Conservation (phyloP, 495 filamentous ascomycete genomes). For the Astrocystis sublimbata region DNA sequence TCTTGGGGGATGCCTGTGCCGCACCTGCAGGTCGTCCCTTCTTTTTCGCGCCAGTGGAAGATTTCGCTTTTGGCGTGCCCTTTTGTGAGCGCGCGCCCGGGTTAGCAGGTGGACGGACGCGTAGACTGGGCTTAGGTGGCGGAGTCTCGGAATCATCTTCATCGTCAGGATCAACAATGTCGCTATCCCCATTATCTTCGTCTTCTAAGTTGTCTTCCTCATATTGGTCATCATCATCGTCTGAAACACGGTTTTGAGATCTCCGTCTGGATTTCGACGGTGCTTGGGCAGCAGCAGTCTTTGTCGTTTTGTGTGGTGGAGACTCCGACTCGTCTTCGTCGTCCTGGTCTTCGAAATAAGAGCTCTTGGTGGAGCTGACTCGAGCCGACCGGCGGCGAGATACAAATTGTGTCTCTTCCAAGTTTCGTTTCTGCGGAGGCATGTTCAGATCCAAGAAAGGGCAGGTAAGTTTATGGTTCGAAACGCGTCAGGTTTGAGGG, state of each 20-base stretch:
- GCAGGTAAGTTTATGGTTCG: neutral
- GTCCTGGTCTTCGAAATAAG: slow-evolving; percentile 38
- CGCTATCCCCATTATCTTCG: slow-evolving; percentile 28
- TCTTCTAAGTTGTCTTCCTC: slow-evolving; percentile 26
- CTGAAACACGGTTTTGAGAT: slow-evolving; percentile 21
- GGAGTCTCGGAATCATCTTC: slow-evolving; percentile 17
- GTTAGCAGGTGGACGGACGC: slow-evolving; percentile 25
- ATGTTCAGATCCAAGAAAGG: slow-evolving; percentile 9
- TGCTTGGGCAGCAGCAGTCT: slow-evolving; percentile 12
- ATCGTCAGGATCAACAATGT: slow-evolving; percentile 23
- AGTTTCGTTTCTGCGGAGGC: slow-evolving; percentile 27
- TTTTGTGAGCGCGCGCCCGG: neutral
- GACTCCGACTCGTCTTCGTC: slow-evolving; percentile 17
- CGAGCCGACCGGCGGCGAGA: slow-evolving; percentile 41
- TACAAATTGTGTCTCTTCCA: slow-evolving; percentile 16
- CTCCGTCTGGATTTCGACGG: slow-evolving; percentile 16
- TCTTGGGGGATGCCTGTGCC: slow-evolving; percentile 13
- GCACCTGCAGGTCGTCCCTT: slow-evolving; percentile 4
- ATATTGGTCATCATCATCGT: slow-evolving; percentile 28
- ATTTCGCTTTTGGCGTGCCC: slow-evolving; percentile 3
- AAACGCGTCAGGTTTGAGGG: neutral
- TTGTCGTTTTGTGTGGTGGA: slow-evolving; percentile 20
- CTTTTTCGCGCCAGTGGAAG: slow-evolving; percentile 4
- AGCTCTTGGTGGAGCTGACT: slow-evolving; percentile 39
- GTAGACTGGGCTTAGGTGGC: slow-evolving; percentile 7